Conservation (phyloP, 371 early-diverging fungal genomes). For the Mortierella sp. region DNA sequence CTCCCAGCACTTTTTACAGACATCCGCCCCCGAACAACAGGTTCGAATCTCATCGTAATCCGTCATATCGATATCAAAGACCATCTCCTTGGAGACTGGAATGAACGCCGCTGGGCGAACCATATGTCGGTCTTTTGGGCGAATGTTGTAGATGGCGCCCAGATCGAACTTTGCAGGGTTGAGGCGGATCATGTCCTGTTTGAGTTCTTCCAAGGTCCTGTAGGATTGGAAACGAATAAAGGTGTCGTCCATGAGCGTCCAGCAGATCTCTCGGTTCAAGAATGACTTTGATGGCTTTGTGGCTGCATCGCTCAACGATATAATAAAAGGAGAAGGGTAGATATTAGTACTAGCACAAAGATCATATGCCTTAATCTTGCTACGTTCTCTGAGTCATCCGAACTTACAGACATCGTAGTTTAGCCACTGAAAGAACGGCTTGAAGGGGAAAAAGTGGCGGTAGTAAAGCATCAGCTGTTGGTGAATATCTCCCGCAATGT, state of each 20-base stretch:
- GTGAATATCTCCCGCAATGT: conserved; percentile 31
- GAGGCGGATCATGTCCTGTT: conserved; percentile 78
- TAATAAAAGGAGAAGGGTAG: neutral
- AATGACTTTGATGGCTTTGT: conserved; percentile 72
- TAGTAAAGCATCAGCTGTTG: conserved; percentile 82
- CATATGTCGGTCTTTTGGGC: conserved; percentile 88
- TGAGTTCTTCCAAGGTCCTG: conserved; percentile 78
- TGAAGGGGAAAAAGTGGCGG: conserved; percentile 87
- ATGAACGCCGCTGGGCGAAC: conserved; percentile 80
- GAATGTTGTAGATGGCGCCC: conserved; percentile 88
- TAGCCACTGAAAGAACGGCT: conserved; percentile 86
- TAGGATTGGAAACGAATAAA: conserved; percentile 96
- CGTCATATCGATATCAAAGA: conserved; percentile 99
- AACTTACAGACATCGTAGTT: conserved; percentile 79
- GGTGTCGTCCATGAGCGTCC: conserved; percentile 82
- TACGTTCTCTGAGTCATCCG: too few relatives aligned
- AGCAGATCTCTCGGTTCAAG: conserved; percentile 95
- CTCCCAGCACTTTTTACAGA: conserved; percentile 95
- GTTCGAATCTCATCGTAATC: conserved; percentile 98
- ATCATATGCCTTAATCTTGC: too few relatives aligned
- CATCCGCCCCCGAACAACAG: conserved; percentile 94
- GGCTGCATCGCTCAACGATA: neutral
- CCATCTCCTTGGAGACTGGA: conserved; percentile 93
- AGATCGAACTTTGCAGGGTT: conserved; percentile 97
- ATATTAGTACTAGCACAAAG: too few relatives aligned